Base-by-base conservation (phyloP, 768 basidiomycete species). In the Collybia nuda region DNA sequence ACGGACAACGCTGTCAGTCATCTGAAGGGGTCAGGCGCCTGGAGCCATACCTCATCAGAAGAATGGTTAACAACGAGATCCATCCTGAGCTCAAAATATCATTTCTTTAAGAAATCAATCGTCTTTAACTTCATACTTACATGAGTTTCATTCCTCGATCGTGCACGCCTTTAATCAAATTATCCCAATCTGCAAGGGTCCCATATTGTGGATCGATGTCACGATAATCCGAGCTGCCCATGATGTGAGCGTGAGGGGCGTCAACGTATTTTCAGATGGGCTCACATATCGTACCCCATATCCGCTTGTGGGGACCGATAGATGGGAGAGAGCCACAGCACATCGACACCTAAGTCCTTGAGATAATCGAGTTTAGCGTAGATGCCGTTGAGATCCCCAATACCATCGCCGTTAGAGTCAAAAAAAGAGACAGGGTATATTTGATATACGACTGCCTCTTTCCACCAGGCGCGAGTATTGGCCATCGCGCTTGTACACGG, bases 1-100 rank as follows among this genome's bases (percentile, higher is more conserved):
- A 17, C 14, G 12, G 7, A n/a, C 14, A 15, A n/a, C 7, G 14
- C 12, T 6, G 3, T 37, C 21, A n/a, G 19, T 8, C 15, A 29
- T n/a, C 21, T n/a, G n/a, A 21, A 24, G 6, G 17, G 28, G 32
- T 32, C 17, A 7, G 48, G 28, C 51, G 18, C 8, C 22, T 44
- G 42, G 14, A 32, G 12, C 14, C 32, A 9, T 24, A 81, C 84
- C 75, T 85, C 78, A 65, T 83, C 77, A 0, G 86, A 88, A 3
- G 80, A 80, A 60, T 88, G 87, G 63, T 89, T 89, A 6, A 84
- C 82, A 23, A 89, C 88, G 1, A 90, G 76, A 60, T 90, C 87
- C 82, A 88, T 86, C 67, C 85, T 86, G 12, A 1, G 15, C 29
- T 8, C 38, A 14, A 21, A 29, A 11, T 24, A 47, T 6, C 40